Conservation (phyloP, 768 basidiomycete genomes). For the Gymnopilus dilepis region DNA sequence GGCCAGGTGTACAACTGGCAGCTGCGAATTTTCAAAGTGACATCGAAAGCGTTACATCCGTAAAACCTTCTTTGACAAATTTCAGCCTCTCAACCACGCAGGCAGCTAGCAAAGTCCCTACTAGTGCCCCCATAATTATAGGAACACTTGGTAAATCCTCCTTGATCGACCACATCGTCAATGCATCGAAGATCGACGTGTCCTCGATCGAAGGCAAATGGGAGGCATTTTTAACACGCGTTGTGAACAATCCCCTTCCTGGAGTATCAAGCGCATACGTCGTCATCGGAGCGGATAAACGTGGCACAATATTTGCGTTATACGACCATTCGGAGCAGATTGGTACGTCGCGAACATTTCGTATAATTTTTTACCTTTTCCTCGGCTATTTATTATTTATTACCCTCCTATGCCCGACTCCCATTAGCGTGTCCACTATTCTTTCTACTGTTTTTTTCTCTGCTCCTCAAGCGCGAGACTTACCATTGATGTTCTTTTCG, state of each 20-base stretch:
- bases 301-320: constrained; percentile 69
- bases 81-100: constrained; percentile 39
- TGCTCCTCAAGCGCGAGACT: neutral
- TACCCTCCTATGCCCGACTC: constrained; percentile 2
- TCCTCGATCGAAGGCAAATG: constrained; percentile 65
- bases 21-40: constrained; percentile 65
- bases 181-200: constrained; percentile 57
- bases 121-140: constrained; percentile 58
- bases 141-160: constrained; percentile 67
- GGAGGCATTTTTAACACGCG: constrained; percentile 63
- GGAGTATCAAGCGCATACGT: constrained; percentile 67
- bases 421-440: neutral
- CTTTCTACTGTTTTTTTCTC: neutral
- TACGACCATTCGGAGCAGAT: constrained; percentile 76
- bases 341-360: constrained; percentile 38
- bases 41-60: constrained; percentile 63
- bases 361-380: neutral
- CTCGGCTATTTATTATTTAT: neutral
- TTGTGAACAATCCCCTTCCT: constrained; percentile 60
- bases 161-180: constrained; percentile 56
- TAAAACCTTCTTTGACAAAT: constrained; percentile 55
- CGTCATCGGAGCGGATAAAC: constrained; percentile 70
- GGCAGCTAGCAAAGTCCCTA: constrained; percentile 32
- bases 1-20: constrained; percentile 66
- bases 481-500: constrained; percentile 1